Evolutionary conservation across 192 early-diverging fungal species (phyloP).

Genomic region (Backusella morwellensis): DNA sequence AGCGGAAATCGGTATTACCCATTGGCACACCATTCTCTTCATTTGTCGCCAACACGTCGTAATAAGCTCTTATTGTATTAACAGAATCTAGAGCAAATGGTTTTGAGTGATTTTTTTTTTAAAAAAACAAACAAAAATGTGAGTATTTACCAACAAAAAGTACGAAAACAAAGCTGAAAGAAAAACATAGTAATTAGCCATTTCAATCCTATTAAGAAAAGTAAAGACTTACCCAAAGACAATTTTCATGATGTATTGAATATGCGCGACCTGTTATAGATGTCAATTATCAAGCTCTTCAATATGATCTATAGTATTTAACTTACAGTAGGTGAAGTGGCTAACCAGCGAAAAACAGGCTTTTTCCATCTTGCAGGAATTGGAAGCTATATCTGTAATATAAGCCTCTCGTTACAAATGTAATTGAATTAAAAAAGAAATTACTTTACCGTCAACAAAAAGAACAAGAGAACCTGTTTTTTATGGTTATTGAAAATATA

Average conservation of each 20-base stretch:
- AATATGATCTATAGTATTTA: neutral
- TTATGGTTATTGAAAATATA: neutral
- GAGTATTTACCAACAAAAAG: slow-evolving; percentile 47
- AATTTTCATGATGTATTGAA: slow-evolving; percentile 45
- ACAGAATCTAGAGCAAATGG: slow-evolving; percentile 41
- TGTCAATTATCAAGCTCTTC: neutral
- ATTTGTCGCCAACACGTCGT: slow-evolving; percentile 10
- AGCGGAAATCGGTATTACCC: slow-evolving; percentile 32
- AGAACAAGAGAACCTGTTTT: slow-evolving; percentile 19
- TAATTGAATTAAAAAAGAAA: no score
- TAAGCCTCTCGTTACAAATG: neutral
- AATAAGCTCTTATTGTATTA: slow-evolving; percentile 40
- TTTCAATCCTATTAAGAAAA: neutral
- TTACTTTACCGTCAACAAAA: slow-evolving; percentile 16
- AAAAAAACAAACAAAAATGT: neutral
- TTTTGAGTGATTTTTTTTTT: neutral
- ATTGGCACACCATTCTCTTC: slow-evolving; percentile 10
- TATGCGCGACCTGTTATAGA: slow-evolving; percentile 22
- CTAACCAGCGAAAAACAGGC: slow-evolving; percentile 43
- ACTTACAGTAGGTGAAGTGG: slow-evolving; percentile 41
- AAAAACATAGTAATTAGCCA: neutral
- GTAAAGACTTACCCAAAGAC: slow-evolving; percentile 46
- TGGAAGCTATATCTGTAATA: slow-evolving; percentile 43
- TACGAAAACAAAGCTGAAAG: slow-evolving; percentile 47
- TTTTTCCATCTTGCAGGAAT: slow-evolving; percentile 48